A percentile compares a stretch with the other conserved stretches of the same genome.
phyloP scores from a whole-genome alignment of 2,329 filamentous ascomycete species.

The Sporothrix curviconia region DNA sequence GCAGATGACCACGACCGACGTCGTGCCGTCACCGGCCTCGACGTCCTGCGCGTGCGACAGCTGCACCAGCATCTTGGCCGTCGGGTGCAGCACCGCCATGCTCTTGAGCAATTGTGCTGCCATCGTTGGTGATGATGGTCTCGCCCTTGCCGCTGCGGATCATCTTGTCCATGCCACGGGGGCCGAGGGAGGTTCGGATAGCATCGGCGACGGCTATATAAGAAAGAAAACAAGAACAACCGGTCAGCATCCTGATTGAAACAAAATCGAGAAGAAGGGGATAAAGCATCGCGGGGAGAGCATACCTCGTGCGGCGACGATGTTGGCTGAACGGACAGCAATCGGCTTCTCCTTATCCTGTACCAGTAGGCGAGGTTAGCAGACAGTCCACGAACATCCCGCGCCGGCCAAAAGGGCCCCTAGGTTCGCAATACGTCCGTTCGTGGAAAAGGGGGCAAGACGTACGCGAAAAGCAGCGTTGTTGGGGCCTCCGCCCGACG shows the following conservation, averaged over 20 bases:
- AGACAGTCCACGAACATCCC: neutral
- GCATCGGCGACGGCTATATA: slow-evolving; percentile 87
- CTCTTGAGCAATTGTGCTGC: slow-evolving; percentile 98
- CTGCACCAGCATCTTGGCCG: slow-evolving; percentile 98
- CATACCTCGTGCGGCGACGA: slow-evolving; percentile 89
- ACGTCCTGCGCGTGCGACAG: slow-evolving; percentile 96
- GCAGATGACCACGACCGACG: slow-evolving; percentile 95
- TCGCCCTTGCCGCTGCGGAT: slow-evolving; percentile 95
- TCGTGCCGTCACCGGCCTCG: slow-evolving; percentile 96
- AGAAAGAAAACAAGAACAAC: neutral
- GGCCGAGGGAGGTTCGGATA: slow-evolving; percentile 91
- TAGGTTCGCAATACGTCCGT: neutral
- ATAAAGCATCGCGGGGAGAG: neutral
- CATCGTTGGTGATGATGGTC: slow-evolving; percentile 98
- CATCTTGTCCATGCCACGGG: slow-evolving; percentile 99
- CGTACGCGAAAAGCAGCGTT: slow-evolving; percentile 54
- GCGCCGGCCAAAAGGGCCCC: neutral
- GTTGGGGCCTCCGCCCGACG: slow-evolving; percentile 34
- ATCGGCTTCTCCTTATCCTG: slow-evolving; percentile 96
- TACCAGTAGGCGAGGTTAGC: slow-evolving; percentile 17
- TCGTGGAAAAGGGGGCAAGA: slow-evolving; percentile 19
- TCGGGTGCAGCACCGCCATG: slow-evolving; percentile 99
- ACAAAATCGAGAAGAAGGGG: neutral
- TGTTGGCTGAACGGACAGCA: slow-evolving; percentile 92
- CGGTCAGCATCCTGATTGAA: slow-evolving; percentile 18